Evolutionary conservation across 352 stramenopile species (phyloP).

Genomic region (Globisporangium sylvaticum): DNA sequence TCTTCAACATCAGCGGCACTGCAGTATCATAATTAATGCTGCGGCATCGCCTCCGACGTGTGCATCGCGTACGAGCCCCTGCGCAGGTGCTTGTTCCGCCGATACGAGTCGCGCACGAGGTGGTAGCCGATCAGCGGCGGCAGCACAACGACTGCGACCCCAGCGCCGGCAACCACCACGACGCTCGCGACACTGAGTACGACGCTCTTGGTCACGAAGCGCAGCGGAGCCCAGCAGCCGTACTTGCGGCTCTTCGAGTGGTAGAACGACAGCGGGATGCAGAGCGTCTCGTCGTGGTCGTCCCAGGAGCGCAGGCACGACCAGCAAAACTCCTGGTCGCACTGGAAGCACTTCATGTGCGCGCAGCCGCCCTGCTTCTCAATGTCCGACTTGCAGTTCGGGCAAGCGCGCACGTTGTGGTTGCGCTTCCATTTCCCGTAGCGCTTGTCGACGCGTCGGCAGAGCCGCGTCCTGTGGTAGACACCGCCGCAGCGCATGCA

Average conservation of each 20-base stretch:
- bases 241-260: constrained; percentile 62
- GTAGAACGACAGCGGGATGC: constrained; percentile 60
- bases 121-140: constrained; percentile 65
- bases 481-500: constrained; percentile 66
- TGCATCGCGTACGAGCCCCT: constrained; percentile 31
- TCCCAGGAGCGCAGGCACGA: constrained; percentile 64
- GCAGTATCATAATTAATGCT: neutral
- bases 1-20: neutral
- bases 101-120: constrained; percentile 44
- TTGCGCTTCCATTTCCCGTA: constrained; percentile 67
- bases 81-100: constrained; percentile 33
- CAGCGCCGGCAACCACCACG: constrained; percentile 46
- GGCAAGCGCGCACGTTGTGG: constrained; percentile 67
- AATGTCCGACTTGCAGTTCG: constrained; percentile 64
- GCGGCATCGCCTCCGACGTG: neutral
- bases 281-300: constrained; percentile 72
- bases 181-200: constrained; percentile 50
- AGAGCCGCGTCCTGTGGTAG: constrained; percentile 53
- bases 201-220: constrained; percentile 64
- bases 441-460: constrained; percentile 57
- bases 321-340: constrained; percentile 85
- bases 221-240: constrained; percentile 60
- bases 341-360: constrained; percentile 86
- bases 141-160: constrained; percentile 63
- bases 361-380: constrained; percentile 83